Conservation (phyloP, 148 eudicot genomes). For the Heliamphora exappendiculata region DNA sequence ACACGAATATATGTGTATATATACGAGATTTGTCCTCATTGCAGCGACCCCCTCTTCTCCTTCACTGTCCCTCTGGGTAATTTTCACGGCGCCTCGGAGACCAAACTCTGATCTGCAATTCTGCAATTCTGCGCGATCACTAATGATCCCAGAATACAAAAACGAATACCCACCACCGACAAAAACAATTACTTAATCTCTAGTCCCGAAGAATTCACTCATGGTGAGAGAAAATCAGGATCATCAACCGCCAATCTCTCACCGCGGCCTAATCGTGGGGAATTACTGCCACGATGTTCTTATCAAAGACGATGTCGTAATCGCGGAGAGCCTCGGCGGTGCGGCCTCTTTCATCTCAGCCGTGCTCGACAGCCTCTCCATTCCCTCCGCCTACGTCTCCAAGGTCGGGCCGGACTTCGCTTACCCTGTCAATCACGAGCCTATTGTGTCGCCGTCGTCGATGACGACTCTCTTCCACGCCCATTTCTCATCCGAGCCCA, state of each 20-base stretch:
- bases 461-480: conserved; percentile 77
- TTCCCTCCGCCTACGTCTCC: conserved; percentile 36
- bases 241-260: background rate
- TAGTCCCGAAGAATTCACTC: background rate
- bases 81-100: background rate
- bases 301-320: conserved; percentile 42
- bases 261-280: conserved; percentile 61
- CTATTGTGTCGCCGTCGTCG: conserved; percentile 35
- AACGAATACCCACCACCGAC: background rate
- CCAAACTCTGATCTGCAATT: background rate
- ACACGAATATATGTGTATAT: no score
- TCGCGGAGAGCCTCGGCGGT: conserved; percentile 79
- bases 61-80: background rate
- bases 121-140: background rate
- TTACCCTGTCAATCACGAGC: conserved; percentile 36
- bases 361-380: conserved; percentile 39
- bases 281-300: conserved; percentile 84
- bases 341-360: conserved; percentile 82
- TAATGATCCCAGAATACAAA: background rate
- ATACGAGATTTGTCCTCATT: background rate
- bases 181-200: background rate
- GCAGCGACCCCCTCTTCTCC: background rate
- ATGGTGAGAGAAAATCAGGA: conserved; percentile 10
- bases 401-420: conserved; percentile 78
- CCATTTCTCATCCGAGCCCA: conserved; percentile 39